Conservation (phyloP, 208 protist species). For the Wallacemonas sp. region DNA sequence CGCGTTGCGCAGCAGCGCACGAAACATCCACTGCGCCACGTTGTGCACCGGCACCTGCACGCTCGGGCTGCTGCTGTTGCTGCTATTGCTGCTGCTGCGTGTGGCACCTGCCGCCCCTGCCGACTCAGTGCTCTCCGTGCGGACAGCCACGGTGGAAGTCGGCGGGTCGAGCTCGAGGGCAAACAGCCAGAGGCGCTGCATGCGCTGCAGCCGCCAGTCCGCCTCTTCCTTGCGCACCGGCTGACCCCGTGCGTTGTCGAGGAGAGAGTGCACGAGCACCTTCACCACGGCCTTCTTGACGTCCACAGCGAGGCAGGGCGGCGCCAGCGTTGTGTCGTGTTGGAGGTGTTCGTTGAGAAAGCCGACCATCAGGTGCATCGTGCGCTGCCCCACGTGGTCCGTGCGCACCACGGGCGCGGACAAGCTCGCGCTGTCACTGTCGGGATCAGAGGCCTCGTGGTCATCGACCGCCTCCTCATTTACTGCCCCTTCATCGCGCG, state of each 20-base stretch:
- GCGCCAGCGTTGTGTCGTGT: conserved; percentile 22
- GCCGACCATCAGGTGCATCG: conserved; percentile 30
- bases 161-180: conserved; percentile 47
- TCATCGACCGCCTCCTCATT: too few relatives aligned
- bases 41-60: conserved; percentile 12
- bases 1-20: conserved; percentile 58
- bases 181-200: conserved; percentile 52
- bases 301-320: conserved; percentile 27
- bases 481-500: too few relatives aligned
- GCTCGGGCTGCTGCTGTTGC: conserved; percentile 6
- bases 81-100: not conserved
- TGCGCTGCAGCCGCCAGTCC: conserved; percentile 30
- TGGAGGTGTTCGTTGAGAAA: conserved; percentile 42
- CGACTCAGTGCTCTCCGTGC: not conserved
- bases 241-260: conserved; percentile 49
- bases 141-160: conserved; percentile 3
- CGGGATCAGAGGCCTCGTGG: too few relatives aligned
- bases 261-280: conserved; percentile 54
- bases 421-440: not conserved
- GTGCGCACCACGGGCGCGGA: not conserved
- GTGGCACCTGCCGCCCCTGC: too few relatives aligned
- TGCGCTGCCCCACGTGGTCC: not conserved
- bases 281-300: conserved; percentile 50
- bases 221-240: conserved; percentile 26
- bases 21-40: conserved; percentile 57